phyloP scores from a whole-genome alignment of 306 rosid genomes.

The Astragalus glycyphyllos region DNA sequence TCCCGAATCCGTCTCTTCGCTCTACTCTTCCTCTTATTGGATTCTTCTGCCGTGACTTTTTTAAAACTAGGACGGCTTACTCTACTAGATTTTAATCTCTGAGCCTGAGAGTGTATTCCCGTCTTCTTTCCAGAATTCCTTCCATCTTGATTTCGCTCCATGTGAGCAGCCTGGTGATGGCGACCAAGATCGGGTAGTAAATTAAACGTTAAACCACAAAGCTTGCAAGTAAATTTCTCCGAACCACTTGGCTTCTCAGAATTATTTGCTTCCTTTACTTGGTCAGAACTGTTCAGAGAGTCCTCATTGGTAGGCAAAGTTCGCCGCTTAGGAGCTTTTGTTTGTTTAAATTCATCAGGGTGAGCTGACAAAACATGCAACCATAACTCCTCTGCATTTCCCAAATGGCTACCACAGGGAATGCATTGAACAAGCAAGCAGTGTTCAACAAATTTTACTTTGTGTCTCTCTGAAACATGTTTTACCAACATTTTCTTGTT shows the following conservation, averaged over 20 bases:
- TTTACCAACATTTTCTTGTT: slow-evolving; percentile 71
- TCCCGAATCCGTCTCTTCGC: slow-evolving; percentile 68
- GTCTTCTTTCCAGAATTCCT: slow-evolving; percentile 65
- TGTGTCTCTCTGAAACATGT: slow-evolving; percentile 86
- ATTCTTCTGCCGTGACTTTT: slow-evolving; percentile 61
- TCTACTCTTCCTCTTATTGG: slow-evolving; percentile 65
- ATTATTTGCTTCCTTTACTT: slow-evolving; percentile 53
- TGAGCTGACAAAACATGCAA: slow-evolving; percentile 73
- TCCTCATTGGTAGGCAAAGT: slow-evolving; percentile 50
- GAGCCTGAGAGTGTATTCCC: slow-evolving; percentile 67
- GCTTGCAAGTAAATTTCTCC: slow-evolving; percentile 70
- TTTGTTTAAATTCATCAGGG: slow-evolving; percentile 57
- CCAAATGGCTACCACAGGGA: slow-evolving; percentile 86
- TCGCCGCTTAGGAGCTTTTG: slow-evolving; percentile 54
- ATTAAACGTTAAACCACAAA: slow-evolving; percentile 86
- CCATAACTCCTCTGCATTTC: slow-evolving; percentile 77
- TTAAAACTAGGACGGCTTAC: slow-evolving; percentile 75
- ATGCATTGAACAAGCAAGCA: slow-evolving; percentile 88
- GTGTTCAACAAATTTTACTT: slow-evolving; percentile 71
- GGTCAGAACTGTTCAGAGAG: slow-evolving; percentile 54
- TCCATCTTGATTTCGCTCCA: slow-evolving; percentile 61
- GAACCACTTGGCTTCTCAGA: slow-evolving; percentile 52
- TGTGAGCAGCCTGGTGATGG: slow-evolving; percentile 94
- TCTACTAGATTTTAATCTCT: slow-evolving; percentile 79
- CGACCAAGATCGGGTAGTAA: slow-evolving; percentile 89